Evolutionary conservation across 2,329 filamentous ascomycete genomes (phyloP), one percentile per base, ranked within the genome.

Genomic region (Scedosporium aurantiacum): DNA sequence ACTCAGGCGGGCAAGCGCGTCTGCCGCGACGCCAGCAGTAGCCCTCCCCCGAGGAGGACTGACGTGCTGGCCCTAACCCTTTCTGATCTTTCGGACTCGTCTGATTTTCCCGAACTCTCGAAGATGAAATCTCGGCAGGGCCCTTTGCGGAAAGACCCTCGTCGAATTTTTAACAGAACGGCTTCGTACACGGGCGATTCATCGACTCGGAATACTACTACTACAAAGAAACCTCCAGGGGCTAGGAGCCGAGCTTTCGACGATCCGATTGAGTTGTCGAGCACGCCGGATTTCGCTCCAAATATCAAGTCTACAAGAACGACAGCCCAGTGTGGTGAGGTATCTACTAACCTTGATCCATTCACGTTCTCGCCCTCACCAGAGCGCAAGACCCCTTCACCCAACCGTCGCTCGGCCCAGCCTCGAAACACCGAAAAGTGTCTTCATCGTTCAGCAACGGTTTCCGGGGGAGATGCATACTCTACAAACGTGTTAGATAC

Each of bases 261-360:
- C 18, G 71, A 73, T 2, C 63, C 67, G 1, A 76, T 76, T 6
- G 73, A 76, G 25, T 68, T 72, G 2, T 73, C 73, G 0, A 77
- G 74, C 61, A 74, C 75, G 0, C 68, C 72, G 5, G 66, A 68
- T 7, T 28, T 23, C 6, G 6, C 7, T 2, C n/a, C 18, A 8
- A 32, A 57, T 14, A 27, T 25, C n/a, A 27, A 45, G 18, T 21
- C 5, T 18, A 21, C 6, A n/a, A 14, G 37, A n/a, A 23, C 16
- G 18, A 25, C 12, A 7, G 32, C 14, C 32, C 28, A 43, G 21
- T 18, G n/a, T 12, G 18, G 32, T 45, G 18, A 6, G 2, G 6
- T 16, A 18, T 10, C 21, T 14, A 12, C 28, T 43, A 25, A 10
- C 40, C 56, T 16, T 58, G 58, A 32, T 32, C 23, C 25, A 25